A percentile compares a stretch with the other conserved stretches of the same genome.
Conservation (phyloP, 495 filamentous ascomycete genomes). For the Friedmanniomyces simplex region DNA sequence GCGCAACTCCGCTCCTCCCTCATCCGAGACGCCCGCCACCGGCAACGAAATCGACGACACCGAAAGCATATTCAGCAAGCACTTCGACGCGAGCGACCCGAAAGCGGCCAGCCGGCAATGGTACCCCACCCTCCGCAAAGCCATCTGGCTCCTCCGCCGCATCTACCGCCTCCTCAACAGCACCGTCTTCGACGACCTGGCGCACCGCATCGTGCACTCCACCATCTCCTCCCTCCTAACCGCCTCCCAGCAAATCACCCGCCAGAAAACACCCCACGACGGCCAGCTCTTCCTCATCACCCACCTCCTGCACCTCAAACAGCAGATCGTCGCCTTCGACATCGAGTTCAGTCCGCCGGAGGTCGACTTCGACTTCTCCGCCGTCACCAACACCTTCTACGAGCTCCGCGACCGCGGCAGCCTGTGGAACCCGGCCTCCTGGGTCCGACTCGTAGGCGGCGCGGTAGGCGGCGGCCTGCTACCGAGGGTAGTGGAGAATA, state of each 20-base stretch:
- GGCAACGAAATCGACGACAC: conserved; percentile 36
- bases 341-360: conserved; percentile 71
- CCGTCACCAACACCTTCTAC: conserved; percentile 68
- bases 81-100: neutral
- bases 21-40: conserved; percentile 25
- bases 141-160: conserved; percentile 70
- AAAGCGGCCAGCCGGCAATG: conserved; percentile 32
- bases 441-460: conserved; percentile 37
- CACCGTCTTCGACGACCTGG: conserved; percentile 66
- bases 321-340: conserved; percentile 84
- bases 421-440: conserved; percentile 55
- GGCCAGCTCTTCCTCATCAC: conserved; percentile 81
- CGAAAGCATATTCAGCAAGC: conserved; percentile 30
- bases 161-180: conserved; percentile 78
- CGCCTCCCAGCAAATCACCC: conserved; percentile 41
- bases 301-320: conserved; percentile 81
- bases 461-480: conserved; percentile 24
- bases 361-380: conserved; percentile 65
- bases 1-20: conserved; percentile 33
- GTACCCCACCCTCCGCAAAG: conserved; percentile 65
- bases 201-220: conserved; percentile 66
- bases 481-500: conserved; percentile 30
- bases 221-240: conserved; percentile 55
- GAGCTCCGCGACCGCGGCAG: conserved; percentile 59
- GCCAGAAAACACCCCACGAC: conserved; percentile 51